These are phyloP conservation scores for Termitomyces sp. DNA, from an alignment of 768 basidiomycete genomes.

Conservation along the genomic window DNA sequence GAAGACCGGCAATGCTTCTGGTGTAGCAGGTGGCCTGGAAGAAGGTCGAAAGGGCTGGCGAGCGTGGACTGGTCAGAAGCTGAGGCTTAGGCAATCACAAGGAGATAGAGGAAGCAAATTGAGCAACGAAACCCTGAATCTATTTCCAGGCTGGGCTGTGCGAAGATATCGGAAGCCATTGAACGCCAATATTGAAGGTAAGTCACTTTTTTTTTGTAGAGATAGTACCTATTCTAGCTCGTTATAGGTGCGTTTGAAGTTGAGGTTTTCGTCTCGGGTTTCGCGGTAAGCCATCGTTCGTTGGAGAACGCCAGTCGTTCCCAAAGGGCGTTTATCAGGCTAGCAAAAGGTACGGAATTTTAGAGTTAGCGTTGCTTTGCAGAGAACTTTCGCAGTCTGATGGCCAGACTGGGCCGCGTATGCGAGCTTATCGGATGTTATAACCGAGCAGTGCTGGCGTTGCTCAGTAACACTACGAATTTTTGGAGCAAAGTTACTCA, in stretches of 20 bases:
- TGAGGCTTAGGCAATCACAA: constrained; percentile 23
- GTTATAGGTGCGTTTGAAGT: constrained; percentile 55
- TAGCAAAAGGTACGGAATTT: constrained; percentile 61
- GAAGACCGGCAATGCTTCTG: constrained; percentile 1
- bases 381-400: background rate
- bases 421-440: background rate
- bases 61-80: constrained; percentile 60
- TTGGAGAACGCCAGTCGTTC: constrained; percentile 62
- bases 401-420: background rate
- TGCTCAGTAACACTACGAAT: background rate
- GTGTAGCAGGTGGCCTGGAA: constrained; percentile 2
- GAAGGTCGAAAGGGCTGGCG: constrained; percentile 40
- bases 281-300: constrained; percentile 54
- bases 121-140: constrained; percentile 37
- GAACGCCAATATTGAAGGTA: constrained; percentile 17
- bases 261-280: constrained; percentile 73
- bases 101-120: constrained; percentile 6
- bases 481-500: no score
- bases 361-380: background rate
- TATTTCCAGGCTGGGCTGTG: constrained; percentile 84
- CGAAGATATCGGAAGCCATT: constrained; percentile 33
- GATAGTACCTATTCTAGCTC: background rate
- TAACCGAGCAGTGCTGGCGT: background rate
- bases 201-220: constrained; percentile 9
- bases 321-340: constrained; percentile 66